Base-by-base conservation (phyloP, 345 rosid genomes). In the Raphanus raphanistrum region DNA sequence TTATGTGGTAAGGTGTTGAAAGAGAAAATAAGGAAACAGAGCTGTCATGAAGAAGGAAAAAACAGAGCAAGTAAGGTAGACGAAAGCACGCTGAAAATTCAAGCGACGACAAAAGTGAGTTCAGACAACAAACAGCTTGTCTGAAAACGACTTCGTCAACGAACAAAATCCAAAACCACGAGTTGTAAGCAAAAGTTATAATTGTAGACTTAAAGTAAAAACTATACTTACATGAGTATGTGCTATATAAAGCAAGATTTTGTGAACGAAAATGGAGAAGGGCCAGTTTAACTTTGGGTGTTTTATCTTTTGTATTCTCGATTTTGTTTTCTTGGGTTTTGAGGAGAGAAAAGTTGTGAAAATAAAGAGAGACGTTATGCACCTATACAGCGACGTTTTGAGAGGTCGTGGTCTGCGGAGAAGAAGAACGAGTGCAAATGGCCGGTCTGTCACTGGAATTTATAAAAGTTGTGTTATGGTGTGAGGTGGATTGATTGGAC, bases 221-320 rank as follows among this genome's bases (percentile, higher is more conserved):
- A 9, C 29, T 63, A 38, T 73, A 80, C 83, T 80, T 75, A 80
- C 83, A 80, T 75, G 83, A 80, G 61, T 57, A 70, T 64, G 71
- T 33, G 76, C 43, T 55, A 74, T 74, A 74, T 55, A 79, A 68
- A 68, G 76, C 58, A 13, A 73, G 59, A 12, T 79, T 73, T 79
- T 68, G 79, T 63, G 79, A 74, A 54, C 71, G 79, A 54, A 74
- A 74, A 68, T 63, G 78, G 66, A 62, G 82, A 69, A 28, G 79
- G 74, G 78, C 78, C 82, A 74, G 75, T 74, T 74, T 74, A 74
- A 62, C 66, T 25, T 62, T 61, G 16, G 29, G 26, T 72, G 58
- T 38, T 63, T 12, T 66, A 26, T 41, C 33, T 27, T 17, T 64
- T 21, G 21, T 21, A 21, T 21, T 21, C 21, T 21, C 21, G 21